These are phyloP conservation scores for Pseudodiploospora longispora DNA, from an alignment of 2,329 filamentous ascomycete species.

Conservation along the genomic window DNA sequence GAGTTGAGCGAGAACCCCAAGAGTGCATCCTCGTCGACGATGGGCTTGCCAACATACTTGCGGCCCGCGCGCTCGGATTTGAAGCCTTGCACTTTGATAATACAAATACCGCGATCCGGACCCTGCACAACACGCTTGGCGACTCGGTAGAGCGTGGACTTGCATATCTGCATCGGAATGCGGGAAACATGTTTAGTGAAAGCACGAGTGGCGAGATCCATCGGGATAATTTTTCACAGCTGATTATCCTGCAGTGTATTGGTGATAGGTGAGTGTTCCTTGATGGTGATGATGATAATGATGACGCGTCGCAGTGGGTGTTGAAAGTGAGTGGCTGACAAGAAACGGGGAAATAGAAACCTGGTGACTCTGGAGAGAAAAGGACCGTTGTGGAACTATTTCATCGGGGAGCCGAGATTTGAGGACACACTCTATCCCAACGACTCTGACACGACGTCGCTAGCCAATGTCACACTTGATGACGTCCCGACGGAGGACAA, in stretches of 20 bases:
- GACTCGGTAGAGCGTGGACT: background rate
- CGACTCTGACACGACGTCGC: constrained; percentile 6
- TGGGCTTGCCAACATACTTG: background rate
- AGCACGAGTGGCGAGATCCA: background rate
- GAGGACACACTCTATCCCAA: background rate
- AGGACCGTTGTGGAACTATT: constrained; percentile 2
- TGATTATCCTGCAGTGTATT: constrained; percentile 2
- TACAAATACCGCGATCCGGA: background rate
- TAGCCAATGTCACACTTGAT: constrained; percentile 1
- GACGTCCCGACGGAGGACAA: constrained; percentile 1
- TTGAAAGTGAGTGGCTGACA: background rate
- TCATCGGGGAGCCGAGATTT: constrained; percentile 1
- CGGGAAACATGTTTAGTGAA: background rate
- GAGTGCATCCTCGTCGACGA: constrained; percentile 1
- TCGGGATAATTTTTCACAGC: constrained; percentile 3
- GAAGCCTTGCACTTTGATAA: background rate
- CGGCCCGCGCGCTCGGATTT: background rate
- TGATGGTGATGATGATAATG: too few species aligned
- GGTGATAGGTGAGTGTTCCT: background rate
- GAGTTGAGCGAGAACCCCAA: background rate
- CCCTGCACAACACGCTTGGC: background rate
- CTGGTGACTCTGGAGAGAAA: constrained; percentile 1
- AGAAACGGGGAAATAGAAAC: background rate
- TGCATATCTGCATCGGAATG: background rate
- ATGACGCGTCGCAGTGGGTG: too few species aligned